Evolutionary conservation across 1,139 yeast genomes (phyloP).

Genomic region (Saccharomyces pastorianus): DNA sequence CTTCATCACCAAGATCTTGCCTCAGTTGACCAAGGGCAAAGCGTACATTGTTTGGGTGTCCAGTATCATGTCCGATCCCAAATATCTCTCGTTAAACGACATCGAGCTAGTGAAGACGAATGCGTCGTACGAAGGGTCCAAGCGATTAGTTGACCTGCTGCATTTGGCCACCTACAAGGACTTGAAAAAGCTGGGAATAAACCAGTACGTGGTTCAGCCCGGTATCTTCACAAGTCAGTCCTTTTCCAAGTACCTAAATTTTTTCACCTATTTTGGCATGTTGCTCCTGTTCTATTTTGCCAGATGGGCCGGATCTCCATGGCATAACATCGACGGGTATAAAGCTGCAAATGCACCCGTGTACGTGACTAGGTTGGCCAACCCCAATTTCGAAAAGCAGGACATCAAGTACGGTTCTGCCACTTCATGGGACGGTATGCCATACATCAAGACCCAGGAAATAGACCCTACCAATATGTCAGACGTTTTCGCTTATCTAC

Average conservation of each 20-base stretch:
- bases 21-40: conserved; percentile 44
- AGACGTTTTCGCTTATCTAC: conserved; percentile 56
- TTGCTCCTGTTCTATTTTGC: conserved; percentile 75
- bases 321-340: conserved; percentile 84
- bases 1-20: conserved; percentile 53
- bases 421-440: conserved; percentile 53
- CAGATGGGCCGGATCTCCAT: conserved; percentile 72
- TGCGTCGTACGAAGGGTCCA: conserved; percentile 86
- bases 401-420: conserved; percentile 69
- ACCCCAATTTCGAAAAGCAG: conserved; percentile 40
- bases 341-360: conserved; percentile 83
- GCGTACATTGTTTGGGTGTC: conserved; percentile 80
- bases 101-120: conserved; percentile 57
- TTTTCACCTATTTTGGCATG: conserved; percentile 82
- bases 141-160: conserved; percentile 73
- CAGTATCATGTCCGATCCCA: conserved; percentile 67
- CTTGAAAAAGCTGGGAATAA: conserved; percentile 45
- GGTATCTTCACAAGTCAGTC: conserved; percentile 88
- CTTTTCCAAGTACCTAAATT: conserved; percentile 65
- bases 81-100: conserved; percentile 63
- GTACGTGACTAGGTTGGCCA: conserved; percentile 45
- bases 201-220: conserved; percentile 79
- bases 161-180: conserved; percentile 61
- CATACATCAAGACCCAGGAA: conserved; percentile 47
- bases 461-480: conserved; percentile 57